phyloP scores from a whole-genome alignment of 179 eudicot species.

The Corrigiola litoralis region DNA sequence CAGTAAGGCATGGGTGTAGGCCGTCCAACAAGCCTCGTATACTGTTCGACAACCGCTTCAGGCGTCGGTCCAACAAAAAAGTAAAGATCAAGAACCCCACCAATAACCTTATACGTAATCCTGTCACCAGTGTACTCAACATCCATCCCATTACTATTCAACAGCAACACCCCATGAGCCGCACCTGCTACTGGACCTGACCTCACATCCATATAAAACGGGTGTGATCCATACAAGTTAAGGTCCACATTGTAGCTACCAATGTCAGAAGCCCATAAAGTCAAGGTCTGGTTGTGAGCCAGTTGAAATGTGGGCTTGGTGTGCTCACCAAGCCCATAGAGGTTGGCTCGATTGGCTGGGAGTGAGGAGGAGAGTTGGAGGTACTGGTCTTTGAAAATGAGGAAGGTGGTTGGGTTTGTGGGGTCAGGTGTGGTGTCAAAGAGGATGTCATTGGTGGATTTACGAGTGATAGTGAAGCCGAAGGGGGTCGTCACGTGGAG shows the following conservation, averaged over 20 bases:
- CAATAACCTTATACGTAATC: slow-evolving; percentile 63
- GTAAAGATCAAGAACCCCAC: slow-evolving; percentile 61
- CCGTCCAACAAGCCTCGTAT: slow-evolving; percentile 55
- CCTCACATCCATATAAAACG: slow-evolving; percentile 71
- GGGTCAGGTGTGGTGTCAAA: slow-evolving; percentile 38
- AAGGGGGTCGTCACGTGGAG: slow-evolving; percentile 33
- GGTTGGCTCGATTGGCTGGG: slow-evolving; percentile 40
- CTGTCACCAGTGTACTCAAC: slow-evolving; percentile 48
- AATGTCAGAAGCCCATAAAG: slow-evolving; percentile 68
- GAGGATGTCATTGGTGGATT: slow-evolving; percentile 47
- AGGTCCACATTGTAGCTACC: slow-evolving; percentile 33
- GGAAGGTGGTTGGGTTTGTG: slow-evolving; percentile 22
- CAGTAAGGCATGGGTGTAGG: slow-evolving; percentile 86
- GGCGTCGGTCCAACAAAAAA: slow-evolving; percentile 57
- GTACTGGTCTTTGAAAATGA: slow-evolving; percentile 69
- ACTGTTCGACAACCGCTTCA: slow-evolving; percentile 46
- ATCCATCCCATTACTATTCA: slow-evolving; percentile 79
- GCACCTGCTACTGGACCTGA: slow-evolving; percentile 37
- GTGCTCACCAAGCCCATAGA: slow-evolving; percentile 86
- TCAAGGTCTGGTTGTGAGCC: slow-evolving; percentile 55
- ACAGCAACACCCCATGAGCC: slow-evolving; percentile 56
- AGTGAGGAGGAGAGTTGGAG: slow-evolving; percentile 57
- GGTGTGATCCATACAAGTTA: slow-evolving; percentile 82
- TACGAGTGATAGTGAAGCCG: slow-evolving; percentile 55
- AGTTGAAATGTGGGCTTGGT: slow-evolving; percentile 53